Evolutionary conservation across 345 rosid species (phyloP).

Genomic region (Heritiera fomes): DNA sequence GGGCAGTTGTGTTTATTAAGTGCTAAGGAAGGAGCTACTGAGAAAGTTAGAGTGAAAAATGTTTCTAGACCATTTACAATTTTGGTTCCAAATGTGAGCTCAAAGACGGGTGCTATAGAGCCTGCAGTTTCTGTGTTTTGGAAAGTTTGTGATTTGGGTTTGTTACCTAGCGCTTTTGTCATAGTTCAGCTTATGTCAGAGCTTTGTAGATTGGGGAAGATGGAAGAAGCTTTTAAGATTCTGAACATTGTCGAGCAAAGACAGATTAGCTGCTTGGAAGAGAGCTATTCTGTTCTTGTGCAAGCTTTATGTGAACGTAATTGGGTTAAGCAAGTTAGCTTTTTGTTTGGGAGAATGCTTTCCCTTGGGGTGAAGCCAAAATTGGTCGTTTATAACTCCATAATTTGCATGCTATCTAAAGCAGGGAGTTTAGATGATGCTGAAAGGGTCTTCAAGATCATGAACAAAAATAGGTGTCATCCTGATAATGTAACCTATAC

Average conservation of each 20-base stretch:
- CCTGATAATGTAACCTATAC: constrained; percentile 34
- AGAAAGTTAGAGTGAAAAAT: constrained; percentile 29
- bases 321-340: constrained; percentile 29
- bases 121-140: constrained; percentile 32
- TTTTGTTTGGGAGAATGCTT: constrained; percentile 34
- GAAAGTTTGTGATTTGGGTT: constrained; percentile 21
- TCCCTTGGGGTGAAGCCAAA: constrained; percentile 30
- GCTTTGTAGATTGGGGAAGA: constrained; percentile 32
- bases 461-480: constrained; percentile 35
- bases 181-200: constrained; percentile 29
- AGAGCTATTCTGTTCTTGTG: constrained; percentile 30
- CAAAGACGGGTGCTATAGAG: constrained; percentile 28
- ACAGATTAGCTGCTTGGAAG: constrained; percentile 32
- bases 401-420: constrained; percentile 34
- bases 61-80: constrained; percentile 28
- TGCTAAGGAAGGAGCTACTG: constrained; percentile 28
- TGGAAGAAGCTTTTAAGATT: constrained; percentile 26
- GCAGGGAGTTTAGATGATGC: constrained; percentile 31
- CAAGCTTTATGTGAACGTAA: constrained; percentile 28
- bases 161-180: constrained; percentile 37
- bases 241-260: constrained; percentile 29
- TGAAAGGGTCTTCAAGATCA: constrained; percentile 30
- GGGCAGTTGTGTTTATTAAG: constrained; percentile 29
- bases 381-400: constrained; percentile 31
- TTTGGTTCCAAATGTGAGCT: constrained; percentile 27